Conservation (phyloP, 257 asterid species). For the Nicotiana benthamiana region DNA sequence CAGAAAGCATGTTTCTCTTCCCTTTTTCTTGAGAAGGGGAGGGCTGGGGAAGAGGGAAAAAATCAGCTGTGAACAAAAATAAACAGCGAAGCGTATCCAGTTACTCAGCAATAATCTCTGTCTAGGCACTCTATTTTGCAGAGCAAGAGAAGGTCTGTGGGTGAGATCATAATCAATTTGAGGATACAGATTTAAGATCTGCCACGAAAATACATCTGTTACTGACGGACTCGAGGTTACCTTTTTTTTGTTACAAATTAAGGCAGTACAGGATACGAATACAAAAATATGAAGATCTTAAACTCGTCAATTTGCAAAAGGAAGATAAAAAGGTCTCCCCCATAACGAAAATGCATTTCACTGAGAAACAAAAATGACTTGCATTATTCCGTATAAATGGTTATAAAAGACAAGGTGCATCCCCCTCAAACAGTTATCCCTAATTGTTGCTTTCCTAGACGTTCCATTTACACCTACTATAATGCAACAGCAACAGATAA, state of each 20-base stretch:
- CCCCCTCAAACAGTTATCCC: neutral
- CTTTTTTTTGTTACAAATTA: neutral
- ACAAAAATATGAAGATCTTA: neutral
- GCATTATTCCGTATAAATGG: neutral
- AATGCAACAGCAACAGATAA: neutral
- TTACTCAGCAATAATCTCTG: neutral
- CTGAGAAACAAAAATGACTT: neutral
- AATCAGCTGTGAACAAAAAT: neutral
- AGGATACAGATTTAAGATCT: neutral
- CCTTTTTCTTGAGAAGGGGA: neutral
- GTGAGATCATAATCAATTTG: neutral
- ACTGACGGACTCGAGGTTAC: neutral
- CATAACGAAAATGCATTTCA: neutral
- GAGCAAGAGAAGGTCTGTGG: neutral
- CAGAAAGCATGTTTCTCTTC: neutral
- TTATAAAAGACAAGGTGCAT: neutral
- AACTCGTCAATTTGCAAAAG: neutral
- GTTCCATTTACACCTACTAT: neutral
- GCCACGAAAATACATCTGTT: neutral
- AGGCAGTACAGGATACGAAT: neutral
- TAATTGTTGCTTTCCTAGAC: neutral
- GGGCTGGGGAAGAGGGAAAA: neutral
- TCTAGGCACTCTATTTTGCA: neutral
- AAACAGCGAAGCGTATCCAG: neutral
- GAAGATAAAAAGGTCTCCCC: neutral